These are phyloP conservation scores for Salix exigua DNA, from an alignment of 345 rosid genomes.

Conservation along the genomic window DNA sequence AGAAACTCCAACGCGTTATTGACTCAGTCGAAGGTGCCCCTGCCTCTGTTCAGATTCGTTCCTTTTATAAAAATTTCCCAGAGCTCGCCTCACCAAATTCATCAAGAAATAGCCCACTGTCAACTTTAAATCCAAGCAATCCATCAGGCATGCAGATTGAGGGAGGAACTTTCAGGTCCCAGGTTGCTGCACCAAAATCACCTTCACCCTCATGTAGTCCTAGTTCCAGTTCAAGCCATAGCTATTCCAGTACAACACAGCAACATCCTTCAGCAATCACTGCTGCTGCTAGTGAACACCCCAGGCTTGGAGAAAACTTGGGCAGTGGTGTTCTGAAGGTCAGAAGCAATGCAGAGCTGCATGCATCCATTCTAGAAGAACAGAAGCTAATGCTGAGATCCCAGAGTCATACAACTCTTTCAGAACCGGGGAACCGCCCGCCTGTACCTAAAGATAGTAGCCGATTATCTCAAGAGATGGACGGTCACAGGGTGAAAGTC, in stretches of 20 bases:
- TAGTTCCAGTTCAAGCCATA: constrained; percentile 71
- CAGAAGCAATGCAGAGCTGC: constrained; percentile 49
- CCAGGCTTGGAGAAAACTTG: constrained; percentile 27
- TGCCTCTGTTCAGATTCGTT: constrained; percentile 56
- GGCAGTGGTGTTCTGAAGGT: constrained; percentile 30
- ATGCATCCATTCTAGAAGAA: constrained; percentile 42
- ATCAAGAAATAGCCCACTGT: constrained; percentile 30
- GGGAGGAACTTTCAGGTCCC: constrained; percentile 19
- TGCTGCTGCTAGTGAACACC: constrained; percentile 25
- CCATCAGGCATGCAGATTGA: constrained; percentile 29
- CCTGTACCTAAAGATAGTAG: constrained; percentile 16
- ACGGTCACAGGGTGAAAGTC: constrained; percentile 59
- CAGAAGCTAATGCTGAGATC: constrained; percentile 38
- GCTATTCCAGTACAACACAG: constrained; percentile 70
- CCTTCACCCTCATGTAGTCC: constrained; percentile 68
- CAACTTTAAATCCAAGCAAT: constrained; percentile 18
- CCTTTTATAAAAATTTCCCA: constrained; percentile 67
- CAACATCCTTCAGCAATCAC: no score
- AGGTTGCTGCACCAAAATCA: constrained; percentile 40
- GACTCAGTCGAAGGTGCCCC: constrained; percentile 77
- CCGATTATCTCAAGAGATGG: constrained; percentile 38
- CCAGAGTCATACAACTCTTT: constrained; percentile 36
- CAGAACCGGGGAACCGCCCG: constrained; percentile 38
- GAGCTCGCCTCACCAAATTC: constrained; percentile 52
- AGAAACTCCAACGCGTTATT: constrained; percentile 72